Percentiles rank a stretch among this genome's conserved stretches.
phyloP scores from a whole-genome alignment of 1,139 yeast genomes.

The Kodamaea anthophila region DNA sequence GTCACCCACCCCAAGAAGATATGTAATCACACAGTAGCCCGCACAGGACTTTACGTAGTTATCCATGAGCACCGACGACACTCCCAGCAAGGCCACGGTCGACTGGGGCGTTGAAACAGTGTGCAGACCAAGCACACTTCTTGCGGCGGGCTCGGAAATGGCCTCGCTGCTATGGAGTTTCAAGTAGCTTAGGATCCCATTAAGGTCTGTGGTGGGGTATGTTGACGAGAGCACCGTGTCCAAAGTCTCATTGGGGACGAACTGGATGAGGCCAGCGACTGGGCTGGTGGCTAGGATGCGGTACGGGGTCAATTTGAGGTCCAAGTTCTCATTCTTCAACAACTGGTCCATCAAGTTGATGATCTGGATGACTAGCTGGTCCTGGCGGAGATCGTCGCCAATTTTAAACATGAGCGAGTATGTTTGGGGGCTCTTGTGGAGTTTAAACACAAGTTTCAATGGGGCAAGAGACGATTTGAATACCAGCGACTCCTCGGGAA shows the following conservation, averaged over 20 bases:
- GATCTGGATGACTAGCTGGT: slow-evolving; percentile 90
- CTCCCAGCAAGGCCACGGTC: slow-evolving; percentile 41
- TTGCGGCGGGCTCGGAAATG: slow-evolving; percentile 22
- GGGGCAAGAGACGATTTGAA: slow-evolving; percentile 91
- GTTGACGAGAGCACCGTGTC: slow-evolving; percentile 66
- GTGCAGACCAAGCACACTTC: slow-evolving; percentile 21
- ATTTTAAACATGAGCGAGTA: slow-evolving; percentile 90
- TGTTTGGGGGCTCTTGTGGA: slow-evolving; percentile 27
- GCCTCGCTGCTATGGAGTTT: slow-evolving; percentile 45
- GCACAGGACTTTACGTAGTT: slow-evolving; percentile 94
- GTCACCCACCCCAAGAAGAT: slow-evolving; percentile 92
- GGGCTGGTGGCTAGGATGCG: slow-evolving; percentile 87
- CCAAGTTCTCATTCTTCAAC: slow-evolving; percentile 83
- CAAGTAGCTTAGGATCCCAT: slow-evolving; percentile 68
- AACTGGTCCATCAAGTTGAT: slow-evolving; percentile 88
- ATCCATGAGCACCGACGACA: slow-evolving; percentile 76
- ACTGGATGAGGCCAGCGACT: slow-evolving; percentile 87
- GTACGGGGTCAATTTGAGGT: slow-evolving; percentile 82
- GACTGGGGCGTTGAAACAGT: too few relatives aligned
- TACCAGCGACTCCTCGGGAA: slow-evolving; percentile 76
- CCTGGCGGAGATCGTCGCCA: slow-evolving; percentile 95
- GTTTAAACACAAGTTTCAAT: slow-evolving; percentile 69
- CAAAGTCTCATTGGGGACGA: slow-evolving; percentile 84
- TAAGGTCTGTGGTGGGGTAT: slow-evolving; percentile 25
- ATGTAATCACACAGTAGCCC: slow-evolving; percentile 95